Base-by-base conservation (phyloP, 106 monocot genomes). In the Dendrobium catenatum region DNA sequence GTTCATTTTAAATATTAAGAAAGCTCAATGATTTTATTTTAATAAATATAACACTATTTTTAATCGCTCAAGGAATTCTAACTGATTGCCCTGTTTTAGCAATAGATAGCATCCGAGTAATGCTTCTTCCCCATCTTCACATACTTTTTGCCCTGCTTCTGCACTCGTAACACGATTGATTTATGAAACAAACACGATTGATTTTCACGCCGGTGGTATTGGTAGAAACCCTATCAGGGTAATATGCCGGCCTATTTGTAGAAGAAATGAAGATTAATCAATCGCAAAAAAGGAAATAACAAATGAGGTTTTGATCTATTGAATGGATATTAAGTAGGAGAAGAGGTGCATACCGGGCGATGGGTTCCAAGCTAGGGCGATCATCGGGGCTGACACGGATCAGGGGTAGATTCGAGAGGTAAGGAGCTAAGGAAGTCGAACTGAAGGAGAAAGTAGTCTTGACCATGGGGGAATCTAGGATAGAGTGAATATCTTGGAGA, bases 51-150 rank as follows among this genome's bases (percentile, higher is more conserved):
- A 31, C 1, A 31, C 31, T 31, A 31, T 31, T 31, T 31, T 3
- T 81, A 77, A 55, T 91, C 83, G 42, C 79, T 72, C 55, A 93
- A 80, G 5, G 89, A 92, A 58, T 91, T 90, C 83, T 98, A 95
- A 79, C 88, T 82, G 41, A 98, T 93, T 22, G 95, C 95, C 80
- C 86, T 98, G 0, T 88, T 93, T 82, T 98, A 98, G 87, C 93
- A 93, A 82, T 93, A 87, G 13, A 98, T 68, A 11, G 98, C 98
- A 68, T 85, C 84, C 4, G 81, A 61, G 83, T 95, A 98, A 78
- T 98, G 88, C 75, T 88, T 98, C 68, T 93, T 93, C 2, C 98
- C 98, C 87, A 87, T 89, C 87, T 93, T 93, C 54, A 95, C 91
- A 78, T 88, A 91, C 41, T 86, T 55, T 80, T 98, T 98, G 3